Conservation (phyloP, 345 rosid species). For the Populus simonii region DNA sequence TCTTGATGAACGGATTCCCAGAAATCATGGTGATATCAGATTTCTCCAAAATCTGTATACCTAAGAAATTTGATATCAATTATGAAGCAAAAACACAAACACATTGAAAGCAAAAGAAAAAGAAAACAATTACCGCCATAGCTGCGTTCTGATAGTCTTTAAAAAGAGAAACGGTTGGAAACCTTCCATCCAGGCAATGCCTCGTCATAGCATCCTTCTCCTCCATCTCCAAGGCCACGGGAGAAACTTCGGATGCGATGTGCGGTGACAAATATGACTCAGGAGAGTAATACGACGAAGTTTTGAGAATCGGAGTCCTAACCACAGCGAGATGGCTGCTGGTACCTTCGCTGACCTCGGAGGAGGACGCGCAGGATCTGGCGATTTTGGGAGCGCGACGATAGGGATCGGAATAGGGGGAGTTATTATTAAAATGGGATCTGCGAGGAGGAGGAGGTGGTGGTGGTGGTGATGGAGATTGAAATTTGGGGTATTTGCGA, state of each 20-base stretch:
- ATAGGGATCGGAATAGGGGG: slow-evolving; percentile 31
- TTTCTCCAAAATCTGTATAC: slow-evolving; percentile 77
- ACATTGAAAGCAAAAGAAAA: background rate
- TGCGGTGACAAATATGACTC: slow-evolving; percentile 76
- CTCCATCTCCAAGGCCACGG: slow-evolving; percentile 27
- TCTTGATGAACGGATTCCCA: slow-evolving; percentile 80
- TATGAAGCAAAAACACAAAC: background rate
- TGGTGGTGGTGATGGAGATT: slow-evolving; percentile 46
- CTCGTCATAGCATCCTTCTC: slow-evolving; percentile 39
- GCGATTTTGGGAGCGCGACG: slow-evolving; percentile 54
- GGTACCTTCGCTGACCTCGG: slow-evolving; percentile 41
- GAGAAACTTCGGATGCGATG: slow-evolving; percentile 44
- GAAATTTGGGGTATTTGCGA: slow-evolving; percentile 54
- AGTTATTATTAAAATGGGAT: slow-evolving; percentile 17
- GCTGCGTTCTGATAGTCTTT: slow-evolving; percentile 90
- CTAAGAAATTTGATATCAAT: too few relatives aligned
- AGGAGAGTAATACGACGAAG: slow-evolving; percentile 39
- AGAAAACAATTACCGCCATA: slow-evolving; percentile 55
- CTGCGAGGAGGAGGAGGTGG: slow-evolving; percentile 43
- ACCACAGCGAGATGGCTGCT: slow-evolving; percentile 55
- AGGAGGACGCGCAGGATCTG: slow-evolving; percentile 34
- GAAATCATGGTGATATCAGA: slow-evolving; percentile 82
- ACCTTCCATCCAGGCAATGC: slow-evolving; percentile 73
- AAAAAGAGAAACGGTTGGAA: slow-evolving; percentile 82
- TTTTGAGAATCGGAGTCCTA: slow-evolving; percentile 31